Conservation (phyloP, 1,284 basidiomycete genomes). For the Cutaneotrichosporon sp. region DNA sequence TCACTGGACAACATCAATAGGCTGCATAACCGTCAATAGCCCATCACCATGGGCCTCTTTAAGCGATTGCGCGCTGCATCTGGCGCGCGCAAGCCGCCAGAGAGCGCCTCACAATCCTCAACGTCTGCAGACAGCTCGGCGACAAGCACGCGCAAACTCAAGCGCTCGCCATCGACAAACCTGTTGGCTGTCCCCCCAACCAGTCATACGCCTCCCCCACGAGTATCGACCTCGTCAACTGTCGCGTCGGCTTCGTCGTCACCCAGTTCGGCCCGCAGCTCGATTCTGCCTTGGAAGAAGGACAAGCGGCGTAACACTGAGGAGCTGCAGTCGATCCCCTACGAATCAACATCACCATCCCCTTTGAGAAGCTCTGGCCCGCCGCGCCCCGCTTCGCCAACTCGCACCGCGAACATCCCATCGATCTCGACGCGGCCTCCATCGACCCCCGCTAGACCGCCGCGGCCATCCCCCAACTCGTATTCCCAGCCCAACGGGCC, state of each 20-base stretch:
- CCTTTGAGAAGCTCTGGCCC: neutral
- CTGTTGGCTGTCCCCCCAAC: neutral
- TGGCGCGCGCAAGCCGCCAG: conserved; percentile 12
- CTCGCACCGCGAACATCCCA: neutral
- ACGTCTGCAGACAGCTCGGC: neutral
- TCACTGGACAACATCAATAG: neutral
- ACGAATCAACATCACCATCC: conserved; percentile 1
- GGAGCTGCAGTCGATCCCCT: conserved; percentile 8
- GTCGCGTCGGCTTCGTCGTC: neutral
- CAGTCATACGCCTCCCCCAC: neutral
- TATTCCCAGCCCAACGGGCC: neutral
- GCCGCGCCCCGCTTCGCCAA: neutral
- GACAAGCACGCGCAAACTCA: neutral
- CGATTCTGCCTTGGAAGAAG: conserved; percentile 11
- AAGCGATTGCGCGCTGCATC: conserved; percentile 23
- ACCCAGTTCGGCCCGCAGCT: neutral
- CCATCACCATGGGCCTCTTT: conserved; percentile 23
- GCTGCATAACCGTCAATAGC: neutral
- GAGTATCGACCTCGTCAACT: neutral
- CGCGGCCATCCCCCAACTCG: neutral
- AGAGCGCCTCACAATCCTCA: neutral
- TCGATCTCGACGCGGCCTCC: neutral
- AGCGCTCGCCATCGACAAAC: conserved; percentile 12
- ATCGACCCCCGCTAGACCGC: conserved; percentile 1
- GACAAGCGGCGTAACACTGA: conserved; percentile 2